Percentiles rank a stretch among this genome's conserved stretches.
phyloP scores from a whole-genome alignment of 352 stramenopile species.

The Elongisporangium anandrum region DNA sequence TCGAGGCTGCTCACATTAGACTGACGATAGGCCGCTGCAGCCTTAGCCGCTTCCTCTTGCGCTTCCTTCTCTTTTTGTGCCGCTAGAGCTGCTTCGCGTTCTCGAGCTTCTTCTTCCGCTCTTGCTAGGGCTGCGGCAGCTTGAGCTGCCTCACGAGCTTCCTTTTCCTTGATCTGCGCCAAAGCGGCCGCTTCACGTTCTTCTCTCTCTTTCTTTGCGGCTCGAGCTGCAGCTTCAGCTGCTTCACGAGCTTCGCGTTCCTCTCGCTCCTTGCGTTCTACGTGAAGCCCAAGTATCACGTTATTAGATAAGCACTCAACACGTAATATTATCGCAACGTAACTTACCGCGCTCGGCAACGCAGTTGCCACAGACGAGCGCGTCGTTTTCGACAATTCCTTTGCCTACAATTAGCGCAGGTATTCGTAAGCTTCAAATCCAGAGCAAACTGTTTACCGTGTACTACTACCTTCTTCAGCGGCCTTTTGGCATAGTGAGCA shows the following conservation, averaged over 20 bases:
- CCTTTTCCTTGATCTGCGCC: conserved; percentile 22
- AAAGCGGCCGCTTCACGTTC: conserved; percentile 29
- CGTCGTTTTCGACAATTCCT: conserved; percentile 47
- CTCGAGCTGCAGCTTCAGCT: conserved; percentile 2
- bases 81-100: conserved; percentile 8
- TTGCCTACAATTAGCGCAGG: conserved; percentile 14
- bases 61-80: conserved; percentile 14
- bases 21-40: conserved; percentile 21
- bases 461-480: conserved; percentile 46
- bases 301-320: conserved; percentile 1
- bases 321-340: not conserved
- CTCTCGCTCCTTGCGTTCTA: conserved; percentile 46
- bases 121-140: conserved; percentile 14
- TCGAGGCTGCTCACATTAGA: conserved; percentile 45
- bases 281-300: not conserved
- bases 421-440: no score
- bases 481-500: conserved; percentile 70
- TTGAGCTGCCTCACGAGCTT: conserved; percentile 16
- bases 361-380: conserved; percentile 54
- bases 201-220: conserved; percentile 10
- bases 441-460: not conserved
- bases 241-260: conserved; percentile 35
- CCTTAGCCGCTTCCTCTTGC: conserved; percentile 19
- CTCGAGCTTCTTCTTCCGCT: conserved; percentile 16
- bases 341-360: conserved; percentile 36